phyloP scores from a whole-genome alignment of 345 rosid species.

The Hibiscus tridactylites region DNA sequence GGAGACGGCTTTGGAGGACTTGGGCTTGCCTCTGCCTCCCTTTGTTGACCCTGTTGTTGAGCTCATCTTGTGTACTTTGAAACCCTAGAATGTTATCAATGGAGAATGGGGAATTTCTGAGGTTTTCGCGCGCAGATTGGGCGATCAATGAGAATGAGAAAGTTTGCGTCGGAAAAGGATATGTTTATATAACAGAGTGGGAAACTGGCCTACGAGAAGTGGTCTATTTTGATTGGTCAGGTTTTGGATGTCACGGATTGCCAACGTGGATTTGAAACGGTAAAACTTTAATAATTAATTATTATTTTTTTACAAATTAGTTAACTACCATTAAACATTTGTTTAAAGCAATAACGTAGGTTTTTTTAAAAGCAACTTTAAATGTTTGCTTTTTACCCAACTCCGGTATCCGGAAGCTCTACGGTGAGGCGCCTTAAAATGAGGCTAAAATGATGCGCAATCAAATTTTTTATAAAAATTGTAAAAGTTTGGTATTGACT shows the following conservation, averaged over 20 bases:
- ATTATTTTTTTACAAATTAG: too few relatives aligned
- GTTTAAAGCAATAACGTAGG: too few relatives aligned
- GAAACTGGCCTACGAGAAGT: background rate
- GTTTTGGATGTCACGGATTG: background rate
- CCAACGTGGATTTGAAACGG: background rate
- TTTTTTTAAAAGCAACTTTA: too few relatives aligned
- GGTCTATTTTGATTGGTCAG: background rate
- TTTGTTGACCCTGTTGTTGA: background rate
- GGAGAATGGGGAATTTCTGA: background rate
- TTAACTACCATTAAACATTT: too few relatives aligned
- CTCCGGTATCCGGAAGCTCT: too few relatives aligned
- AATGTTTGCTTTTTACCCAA: too few relatives aligned
- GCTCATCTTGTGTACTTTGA: background rate
- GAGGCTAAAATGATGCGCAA: too few relatives aligned
- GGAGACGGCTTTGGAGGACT: conserved; percentile 41
- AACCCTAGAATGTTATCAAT: background rate
- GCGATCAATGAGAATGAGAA: background rate
- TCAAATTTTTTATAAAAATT: too few relatives aligned
- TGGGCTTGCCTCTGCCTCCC: background rate
- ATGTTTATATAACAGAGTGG: background rate
- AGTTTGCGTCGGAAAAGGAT: background rate
- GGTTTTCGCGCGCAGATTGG: background rate
- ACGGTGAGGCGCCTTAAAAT: too few relatives aligned
- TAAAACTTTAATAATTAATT: too few relatives aligned
- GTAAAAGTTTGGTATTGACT: too few relatives aligned